Evolutionary conservation across 495 filamentous ascomycete species (phyloP).

Genomic region (Penicillium turbatum): DNA sequence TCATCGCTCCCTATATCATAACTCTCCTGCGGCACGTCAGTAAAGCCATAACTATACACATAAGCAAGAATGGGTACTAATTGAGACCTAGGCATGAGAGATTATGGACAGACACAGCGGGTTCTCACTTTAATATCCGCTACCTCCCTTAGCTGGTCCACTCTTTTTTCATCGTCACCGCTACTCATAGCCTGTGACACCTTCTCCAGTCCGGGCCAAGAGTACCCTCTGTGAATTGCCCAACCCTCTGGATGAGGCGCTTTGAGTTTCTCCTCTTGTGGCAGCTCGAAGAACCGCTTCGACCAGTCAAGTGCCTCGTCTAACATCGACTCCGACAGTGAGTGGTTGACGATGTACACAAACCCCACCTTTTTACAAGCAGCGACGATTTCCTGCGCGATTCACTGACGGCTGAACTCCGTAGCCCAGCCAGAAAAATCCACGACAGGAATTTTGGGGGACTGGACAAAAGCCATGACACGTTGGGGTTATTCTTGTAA

Average conservation of each 20-base stretch:
- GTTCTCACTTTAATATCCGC: constrained; percentile 37
- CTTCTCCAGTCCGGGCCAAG: constrained; percentile 61
- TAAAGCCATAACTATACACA: background rate
- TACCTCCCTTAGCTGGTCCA: constrained; percentile 30
- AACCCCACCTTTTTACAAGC: constrained; percentile 58
- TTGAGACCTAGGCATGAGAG: background rate
- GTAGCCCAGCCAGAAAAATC: constrained; percentile 47
- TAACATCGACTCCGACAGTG: constrained; percentile 40
- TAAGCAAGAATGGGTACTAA: background rate
- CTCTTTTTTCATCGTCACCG: constrained; percentile 35
- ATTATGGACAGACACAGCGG: background rate
- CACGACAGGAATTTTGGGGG: constrained; percentile 46
- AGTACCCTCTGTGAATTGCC: constrained; percentile 60
- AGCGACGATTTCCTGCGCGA: constrained; percentile 46
- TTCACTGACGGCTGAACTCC: constrained; percentile 30
- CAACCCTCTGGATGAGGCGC: constrained; percentile 59
- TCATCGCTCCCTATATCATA: constrained; percentile 63
- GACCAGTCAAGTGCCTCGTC: constrained; percentile 54
- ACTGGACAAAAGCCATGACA: background rate
- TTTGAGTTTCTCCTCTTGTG: constrained; percentile 44
- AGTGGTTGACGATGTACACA: constrained; percentile 55
- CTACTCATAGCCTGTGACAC: constrained; percentile 54
- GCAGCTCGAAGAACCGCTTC: constrained; percentile 43
- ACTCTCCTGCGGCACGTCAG: constrained; percentile 46
- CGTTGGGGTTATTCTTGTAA: background rate